Evolutionary conservation across 257 asterid genomes (phyloP).

Genomic region (Echites panduratus): DNA sequence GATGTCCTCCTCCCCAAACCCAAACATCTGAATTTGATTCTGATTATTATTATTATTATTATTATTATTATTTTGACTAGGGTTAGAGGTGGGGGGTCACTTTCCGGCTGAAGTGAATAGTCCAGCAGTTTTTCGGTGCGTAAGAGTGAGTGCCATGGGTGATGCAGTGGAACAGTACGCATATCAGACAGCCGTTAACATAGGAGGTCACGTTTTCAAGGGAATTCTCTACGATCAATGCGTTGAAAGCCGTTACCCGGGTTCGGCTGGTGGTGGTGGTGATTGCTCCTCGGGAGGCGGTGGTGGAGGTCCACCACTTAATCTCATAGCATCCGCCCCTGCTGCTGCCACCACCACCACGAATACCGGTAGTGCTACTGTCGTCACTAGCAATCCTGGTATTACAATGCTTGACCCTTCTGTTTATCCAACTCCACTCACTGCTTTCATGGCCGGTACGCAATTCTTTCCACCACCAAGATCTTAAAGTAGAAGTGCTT

Average conservation of each 20-base stretch:
- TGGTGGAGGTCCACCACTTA: conserved; percentile 23
- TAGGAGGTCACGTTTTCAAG: conserved; percentile 69
- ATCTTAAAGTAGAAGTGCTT: conserved; percentile 21
- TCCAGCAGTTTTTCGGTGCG: conserved; percentile 64
- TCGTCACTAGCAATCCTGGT: conserved; percentile 21
- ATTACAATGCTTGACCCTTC: conserved; percentile 55
- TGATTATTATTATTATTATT: not conserved
- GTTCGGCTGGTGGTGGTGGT: conserved; percentile 20
- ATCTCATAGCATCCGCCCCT: conserved; percentile 25
- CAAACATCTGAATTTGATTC: not conserved
- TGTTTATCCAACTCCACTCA: conserved; percentile 46
- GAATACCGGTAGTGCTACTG: not conserved
- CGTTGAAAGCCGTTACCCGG: conserved; percentile 33
- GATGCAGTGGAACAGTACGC: conserved; percentile 66
- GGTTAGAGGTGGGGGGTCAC: conserved; percentile 52
- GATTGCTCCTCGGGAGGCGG: conserved; percentile 37
- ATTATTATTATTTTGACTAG: conserved; percentile 23
- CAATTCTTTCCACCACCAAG: conserved; percentile 85
- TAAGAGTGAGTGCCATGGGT: conserved; percentile 56
- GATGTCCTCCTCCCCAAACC: not conserved
- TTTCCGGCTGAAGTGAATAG: conserved; percentile 64
- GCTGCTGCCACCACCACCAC: conserved; percentile 15
- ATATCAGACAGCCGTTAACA: conserved; percentile 67
- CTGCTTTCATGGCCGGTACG: conserved; percentile 73
- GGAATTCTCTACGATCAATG: conserved; percentile 83